These are phyloP conservation scores for Torrubiellomyces zombiae DNA, from an alignment of 2,329 filamentous ascomycete genomes.

Conservation along the genomic window DNA sequence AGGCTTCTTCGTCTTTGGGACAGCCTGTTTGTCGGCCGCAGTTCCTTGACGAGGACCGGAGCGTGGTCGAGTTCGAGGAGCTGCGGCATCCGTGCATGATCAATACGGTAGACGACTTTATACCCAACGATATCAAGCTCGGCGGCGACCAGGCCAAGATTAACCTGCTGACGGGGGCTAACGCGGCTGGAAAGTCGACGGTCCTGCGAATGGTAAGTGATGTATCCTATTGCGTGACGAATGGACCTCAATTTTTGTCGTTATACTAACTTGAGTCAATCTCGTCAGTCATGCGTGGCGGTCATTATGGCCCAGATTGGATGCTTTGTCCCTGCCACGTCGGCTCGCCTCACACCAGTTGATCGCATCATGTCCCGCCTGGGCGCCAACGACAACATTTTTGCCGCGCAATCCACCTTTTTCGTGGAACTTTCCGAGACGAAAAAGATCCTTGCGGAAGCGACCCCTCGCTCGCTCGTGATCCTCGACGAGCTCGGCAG, in stretches of 20 bases:
- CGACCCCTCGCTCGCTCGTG: conserved; percentile 82
- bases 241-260: not conserved
- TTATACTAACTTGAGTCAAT: conserved; percentile 10
- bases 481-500: conserved; percentile 94
- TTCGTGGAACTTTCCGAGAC: conserved; percentile 96
- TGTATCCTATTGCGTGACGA: too few species aligned
- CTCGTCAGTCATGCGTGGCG: conserved; percentile 63
- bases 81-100: conserved; percentile 91
- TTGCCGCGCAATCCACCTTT: conserved; percentile 93
- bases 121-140: conserved; percentile 82
- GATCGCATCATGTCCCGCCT: conserved; percentile 98
- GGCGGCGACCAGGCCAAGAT: conserved; percentile 73
- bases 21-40: conserved; percentile 73
- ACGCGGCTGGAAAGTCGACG: conserved; percentile 94
- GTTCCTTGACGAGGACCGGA: conserved; percentile 76
- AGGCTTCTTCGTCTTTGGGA: conserved; percentile 68
- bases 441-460: conserved; percentile 92
- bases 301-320: conserved; percentile 97
- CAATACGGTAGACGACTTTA: conserved; percentile 80
- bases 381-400: conserved; percentile 97
- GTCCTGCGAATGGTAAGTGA: conserved; percentile 79
- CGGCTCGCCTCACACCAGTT: conserved; percentile 71
- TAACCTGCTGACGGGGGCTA: conserved; percentile 83
- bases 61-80: conserved; percentile 79
- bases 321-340: conserved; percentile 73